These are phyloP conservation scores for Metahyphopichia silvanorum DNA, from an alignment of 805 yeast species.

Conservation along the genomic window DNA sequence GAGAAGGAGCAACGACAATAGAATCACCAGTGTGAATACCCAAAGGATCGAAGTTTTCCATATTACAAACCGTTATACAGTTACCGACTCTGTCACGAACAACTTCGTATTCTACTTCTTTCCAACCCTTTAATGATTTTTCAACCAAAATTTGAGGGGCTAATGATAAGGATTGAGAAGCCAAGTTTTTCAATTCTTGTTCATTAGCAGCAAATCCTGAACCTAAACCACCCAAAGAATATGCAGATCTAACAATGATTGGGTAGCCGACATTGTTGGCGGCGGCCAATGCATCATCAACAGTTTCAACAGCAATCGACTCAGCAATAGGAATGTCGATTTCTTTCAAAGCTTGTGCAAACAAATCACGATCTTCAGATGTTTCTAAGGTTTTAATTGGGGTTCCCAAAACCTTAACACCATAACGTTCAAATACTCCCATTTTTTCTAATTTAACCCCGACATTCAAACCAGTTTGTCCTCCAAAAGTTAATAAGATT, in stretches of 20 bases:
- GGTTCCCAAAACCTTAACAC: slow-evolving; percentile 94
- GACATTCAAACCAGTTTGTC: slow-evolving; percentile 95
- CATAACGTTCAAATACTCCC: slow-evolving; percentile 89
- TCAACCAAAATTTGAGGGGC: slow-evolving; percentile 96
- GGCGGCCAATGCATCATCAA: slow-evolving; percentile 90
- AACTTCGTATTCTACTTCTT: slow-evolving; percentile 97
- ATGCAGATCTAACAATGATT: slow-evolving; percentile 95
- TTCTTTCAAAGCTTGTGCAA: slow-evolving; percentile 92
- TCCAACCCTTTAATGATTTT: slow-evolving; percentile 98
- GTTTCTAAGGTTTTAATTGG: slow-evolving; percentile 95
- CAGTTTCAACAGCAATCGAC: slow-evolving; percentile 90
- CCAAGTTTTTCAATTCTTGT: slow-evolving; percentile 78
- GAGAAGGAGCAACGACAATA: slow-evolving; percentile 98
- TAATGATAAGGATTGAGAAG: slow-evolving; percentile 83
- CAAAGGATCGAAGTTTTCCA: slow-evolving; percentile 98
- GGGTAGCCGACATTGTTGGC: slow-evolving; percentile 90
- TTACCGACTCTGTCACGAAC: slow-evolving; percentile 94
- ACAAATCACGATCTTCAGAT: slow-evolving; percentile 95
- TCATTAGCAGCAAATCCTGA: slow-evolving; percentile 92
- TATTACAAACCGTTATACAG: slow-evolving; percentile 98
- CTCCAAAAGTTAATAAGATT: slow-evolving; percentile 93
- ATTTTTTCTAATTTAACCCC: slow-evolving; percentile 92
- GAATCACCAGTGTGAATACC: slow-evolving; percentile 99
- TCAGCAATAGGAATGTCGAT: slow-evolving; percentile 96
- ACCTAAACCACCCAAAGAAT: slow-evolving; percentile 95